A percentile compares a stretch with the other conserved stretches of the same genome.
Conservation (phyloP, 352 stramenopile genomes). For the Pilasporangium apinafurcum region DNA sequence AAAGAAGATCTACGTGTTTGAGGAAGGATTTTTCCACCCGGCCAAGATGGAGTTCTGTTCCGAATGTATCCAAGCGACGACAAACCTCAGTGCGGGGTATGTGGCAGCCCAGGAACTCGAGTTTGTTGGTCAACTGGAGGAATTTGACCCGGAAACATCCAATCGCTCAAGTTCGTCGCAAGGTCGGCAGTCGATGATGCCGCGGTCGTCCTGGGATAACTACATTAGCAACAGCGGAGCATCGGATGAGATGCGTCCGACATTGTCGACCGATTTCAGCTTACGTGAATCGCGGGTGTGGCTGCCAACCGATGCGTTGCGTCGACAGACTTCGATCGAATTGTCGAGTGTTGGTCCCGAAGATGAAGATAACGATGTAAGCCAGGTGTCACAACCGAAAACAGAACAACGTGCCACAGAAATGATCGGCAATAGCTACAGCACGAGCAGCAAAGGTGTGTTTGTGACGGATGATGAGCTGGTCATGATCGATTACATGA, state of each 20-base stretch:
- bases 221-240: too few species aligned
- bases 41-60: conserved; percentile 46
- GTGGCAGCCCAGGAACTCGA: conserved; percentile 7
- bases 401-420: too few species aligned
- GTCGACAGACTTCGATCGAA: conserved; percentile 3
- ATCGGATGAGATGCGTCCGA: conserved; percentile 4
- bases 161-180: too few species aligned
- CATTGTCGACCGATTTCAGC: conserved; percentile 4
- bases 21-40: conserved; percentile 35
- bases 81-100: conserved; percentile 4
- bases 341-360: conserved; percentile 5
- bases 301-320: conserved; percentile 8
- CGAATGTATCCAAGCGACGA: conserved; percentile 9
- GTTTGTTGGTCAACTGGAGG: neutral
- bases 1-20: conserved; percentile 46
- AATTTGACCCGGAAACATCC: neutral
- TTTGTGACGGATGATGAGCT: conserved; percentile 10
- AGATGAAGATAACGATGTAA: conserved; percentile 1
- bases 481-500: conserved; percentile 7
- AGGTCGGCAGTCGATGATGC: too few species aligned
- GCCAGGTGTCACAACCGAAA: too few species aligned
- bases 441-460: neutral
- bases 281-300: conserved; percentile 2
- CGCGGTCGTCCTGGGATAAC: too few species aligned
- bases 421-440: too few species aligned